Evolutionary conservation across 306 rosid genomes (phyloP).

Genomic region (Lathyrus oleraceus): DNA sequence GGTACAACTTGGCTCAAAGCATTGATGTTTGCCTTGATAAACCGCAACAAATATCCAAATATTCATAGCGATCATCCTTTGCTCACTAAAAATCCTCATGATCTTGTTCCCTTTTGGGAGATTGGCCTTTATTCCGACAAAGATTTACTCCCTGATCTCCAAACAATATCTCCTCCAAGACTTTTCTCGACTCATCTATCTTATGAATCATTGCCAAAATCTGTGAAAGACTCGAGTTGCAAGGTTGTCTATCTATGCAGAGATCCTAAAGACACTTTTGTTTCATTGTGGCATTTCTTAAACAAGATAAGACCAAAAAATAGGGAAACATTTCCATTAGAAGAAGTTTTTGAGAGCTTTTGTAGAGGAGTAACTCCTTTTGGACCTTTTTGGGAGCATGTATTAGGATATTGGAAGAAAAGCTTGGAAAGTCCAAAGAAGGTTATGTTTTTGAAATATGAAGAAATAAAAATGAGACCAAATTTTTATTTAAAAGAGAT

Average conservation of each 20-base stretch:
- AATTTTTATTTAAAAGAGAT: neutral
- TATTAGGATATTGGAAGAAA: conserved; percentile 4
- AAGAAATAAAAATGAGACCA: neutral
- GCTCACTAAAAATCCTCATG: conserved; percentile 21
- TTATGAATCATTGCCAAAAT: neutral
- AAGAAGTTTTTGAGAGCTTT: neutral
- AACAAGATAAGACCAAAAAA: neutral
- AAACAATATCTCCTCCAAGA: neutral
- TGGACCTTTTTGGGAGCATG: conserved; percentile 4
- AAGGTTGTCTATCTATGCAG: conserved; percentile 20
- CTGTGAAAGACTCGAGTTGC: neutral
- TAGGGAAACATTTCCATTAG: neutral
- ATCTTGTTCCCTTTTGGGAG: conserved; percentile 19
- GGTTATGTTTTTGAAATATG: neutral
- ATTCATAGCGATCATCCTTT: conserved; percentile 11
- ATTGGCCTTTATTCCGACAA: neutral
- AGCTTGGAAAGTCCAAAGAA: conserved; percentile 4
- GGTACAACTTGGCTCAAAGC: conserved; percentile 38
- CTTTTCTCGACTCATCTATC: conserved; percentile 31
- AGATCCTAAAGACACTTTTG: conserved; percentile 28
- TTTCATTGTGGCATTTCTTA: conserved; percentile 9
- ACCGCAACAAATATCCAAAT: neutral
- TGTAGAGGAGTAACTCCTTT: neutral
- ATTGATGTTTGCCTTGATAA: conserved; percentile 5
- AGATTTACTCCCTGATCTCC: neutral